phyloP scores from a whole-genome alignment of 805 yeast species.

The Candida germanica region DNA sequence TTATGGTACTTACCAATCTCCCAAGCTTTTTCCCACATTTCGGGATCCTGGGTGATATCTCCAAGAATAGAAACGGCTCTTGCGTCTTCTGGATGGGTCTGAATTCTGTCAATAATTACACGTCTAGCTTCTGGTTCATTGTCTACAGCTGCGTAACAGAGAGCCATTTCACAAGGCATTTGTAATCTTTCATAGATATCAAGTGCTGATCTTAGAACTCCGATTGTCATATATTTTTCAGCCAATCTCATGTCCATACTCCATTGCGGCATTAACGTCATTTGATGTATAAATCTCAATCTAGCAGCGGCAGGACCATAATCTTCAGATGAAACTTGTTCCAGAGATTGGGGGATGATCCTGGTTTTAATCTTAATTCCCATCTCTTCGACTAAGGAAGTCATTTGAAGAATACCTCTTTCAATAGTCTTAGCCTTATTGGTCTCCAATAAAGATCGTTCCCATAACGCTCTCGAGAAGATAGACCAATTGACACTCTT shows the following conservation, averaged over 20 bases:
- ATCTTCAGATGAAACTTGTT: slow-evolving; percentile 21
- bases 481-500: slow-evolving; percentile 65
- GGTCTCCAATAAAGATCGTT: slow-evolving; percentile 80
- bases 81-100: slow-evolving; percentile 66
- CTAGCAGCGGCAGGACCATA: slow-evolving; percentile 49
- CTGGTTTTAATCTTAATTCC: slow-evolving; percentile 64
- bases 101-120: slow-evolving; percentile 53
- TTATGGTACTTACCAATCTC: slow-evolving; percentile 73
- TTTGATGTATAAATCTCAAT: slow-evolving; percentile 64
- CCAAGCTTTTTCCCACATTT: slow-evolving; percentile 85
- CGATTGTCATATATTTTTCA: slow-evolving; percentile 79
- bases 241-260: slow-evolving; percentile 77
- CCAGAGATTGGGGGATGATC: slow-evolving; percentile 46
- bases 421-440: slow-evolving; percentile 82
- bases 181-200: slow-evolving; percentile 81
- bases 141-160: slow-evolving; percentile 86
- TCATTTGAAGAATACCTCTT: slow-evolving; percentile 91
- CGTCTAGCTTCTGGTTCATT: slow-evolving; percentile 63
- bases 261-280: slow-evolving; percentile 85
- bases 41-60: slow-evolving; percentile 75
- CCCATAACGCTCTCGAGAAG: slow-evolving; percentile 84
- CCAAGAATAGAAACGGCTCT: slow-evolving; percentile 83
- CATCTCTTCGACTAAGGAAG: slow-evolving; percentile 83
- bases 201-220: slow-evolving; percentile 80
- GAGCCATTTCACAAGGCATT: slow-evolving; percentile 77